These are phyloP conservation scores for Erysimum cheiri DNA, from an alignment of 441 rosid species.

Conservation along the genomic window DNA sequence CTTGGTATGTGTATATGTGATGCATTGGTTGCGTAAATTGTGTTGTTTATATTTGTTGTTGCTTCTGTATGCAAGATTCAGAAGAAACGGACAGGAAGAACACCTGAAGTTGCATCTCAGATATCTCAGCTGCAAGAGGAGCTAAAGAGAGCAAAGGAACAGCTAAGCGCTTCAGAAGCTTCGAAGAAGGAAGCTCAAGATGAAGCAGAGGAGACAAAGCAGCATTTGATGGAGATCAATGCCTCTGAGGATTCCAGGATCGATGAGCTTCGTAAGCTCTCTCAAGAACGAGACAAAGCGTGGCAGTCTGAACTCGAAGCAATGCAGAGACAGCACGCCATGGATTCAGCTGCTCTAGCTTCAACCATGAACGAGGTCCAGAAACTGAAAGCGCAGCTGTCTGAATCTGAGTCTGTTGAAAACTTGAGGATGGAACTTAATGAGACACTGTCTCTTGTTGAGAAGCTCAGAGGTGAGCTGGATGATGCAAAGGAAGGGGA, in stretches of 20 bases:
- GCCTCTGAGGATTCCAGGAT: constrained; percentile 79
- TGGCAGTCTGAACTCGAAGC: constrained; percentile 99
- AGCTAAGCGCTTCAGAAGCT: constrained; percentile 72
- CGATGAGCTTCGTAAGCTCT: constrained; percentile 78
- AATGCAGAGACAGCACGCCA: constrained; percentile 76
- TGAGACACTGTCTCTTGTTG: constrained; percentile 72
- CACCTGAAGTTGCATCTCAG: constrained; percentile 76
- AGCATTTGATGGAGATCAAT: constrained; percentile 77
- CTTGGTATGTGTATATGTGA: constrained; percentile 2
- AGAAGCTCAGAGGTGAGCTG: constrained; percentile 62
- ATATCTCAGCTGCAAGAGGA: constrained; percentile 84
- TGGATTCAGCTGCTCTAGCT: constrained; percentile 80
- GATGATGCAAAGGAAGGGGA: constrained; percentile 75
- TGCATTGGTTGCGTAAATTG: not conserved
- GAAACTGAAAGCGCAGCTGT: constrained; percentile 80
- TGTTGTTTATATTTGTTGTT: constrained; percentile 16
- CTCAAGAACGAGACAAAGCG: constrained; percentile 85
- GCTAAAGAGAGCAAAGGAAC: constrained; percentile 80
- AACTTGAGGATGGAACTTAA: constrained; percentile 69
- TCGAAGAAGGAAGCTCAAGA: constrained; percentile 71
- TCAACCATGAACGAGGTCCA: constrained; percentile 89
- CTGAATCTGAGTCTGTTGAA: constrained; percentile 72
- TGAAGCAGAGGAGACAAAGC: constrained; percentile 81
- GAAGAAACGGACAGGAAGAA: constrained; percentile 73
- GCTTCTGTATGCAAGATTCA: constrained; percentile 45